phyloP scores from a whole-genome alignment of 2,329 filamentous ascomycete species.

The Colletotrichum gigasporum region DNA sequence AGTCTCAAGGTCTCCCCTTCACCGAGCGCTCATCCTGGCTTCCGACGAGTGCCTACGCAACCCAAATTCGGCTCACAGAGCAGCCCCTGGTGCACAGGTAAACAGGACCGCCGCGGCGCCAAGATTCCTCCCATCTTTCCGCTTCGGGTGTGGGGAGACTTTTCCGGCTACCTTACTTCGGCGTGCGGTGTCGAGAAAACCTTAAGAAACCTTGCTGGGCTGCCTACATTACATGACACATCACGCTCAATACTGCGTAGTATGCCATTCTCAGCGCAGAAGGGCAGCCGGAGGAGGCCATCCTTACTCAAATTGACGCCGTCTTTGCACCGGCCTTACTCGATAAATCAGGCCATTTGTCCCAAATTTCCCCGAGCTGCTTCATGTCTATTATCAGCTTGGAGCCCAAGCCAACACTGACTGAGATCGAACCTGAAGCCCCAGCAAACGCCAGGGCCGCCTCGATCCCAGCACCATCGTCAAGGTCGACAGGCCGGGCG shows the following conservation, averaged over 20 bases:
- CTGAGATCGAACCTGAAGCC: too few species aligned
- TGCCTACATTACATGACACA: not conserved
- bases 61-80: not conserved
- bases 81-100: not conserved
- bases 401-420: not conserved
- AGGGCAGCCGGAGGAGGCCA: not conserved
- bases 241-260: not conserved
- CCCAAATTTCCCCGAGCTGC: not conserved
- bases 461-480: not conserved
- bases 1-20: not conserved
- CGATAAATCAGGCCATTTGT: conserved; percentile 15
- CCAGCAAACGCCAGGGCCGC: not conserved
- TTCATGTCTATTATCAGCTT: not conserved
- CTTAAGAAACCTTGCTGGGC: conserved; percentile 4
- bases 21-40: not conserved
- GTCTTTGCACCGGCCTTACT: not conserved
- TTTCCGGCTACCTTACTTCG: not conserved
- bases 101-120: not conserved
- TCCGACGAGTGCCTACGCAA: conserved; percentile 14
- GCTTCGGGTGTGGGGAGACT: conserved; percentile 11
- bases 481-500: not conserved
- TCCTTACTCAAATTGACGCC: conserved; percentile 1
- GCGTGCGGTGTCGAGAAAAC: not conserved
- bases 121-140: conserved; percentile 1
- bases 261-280: conserved; percentile 2